phyloP scores from a whole-genome alignment of 352 stramenopile species.

The Phytophthora nicotianae region DNA sequence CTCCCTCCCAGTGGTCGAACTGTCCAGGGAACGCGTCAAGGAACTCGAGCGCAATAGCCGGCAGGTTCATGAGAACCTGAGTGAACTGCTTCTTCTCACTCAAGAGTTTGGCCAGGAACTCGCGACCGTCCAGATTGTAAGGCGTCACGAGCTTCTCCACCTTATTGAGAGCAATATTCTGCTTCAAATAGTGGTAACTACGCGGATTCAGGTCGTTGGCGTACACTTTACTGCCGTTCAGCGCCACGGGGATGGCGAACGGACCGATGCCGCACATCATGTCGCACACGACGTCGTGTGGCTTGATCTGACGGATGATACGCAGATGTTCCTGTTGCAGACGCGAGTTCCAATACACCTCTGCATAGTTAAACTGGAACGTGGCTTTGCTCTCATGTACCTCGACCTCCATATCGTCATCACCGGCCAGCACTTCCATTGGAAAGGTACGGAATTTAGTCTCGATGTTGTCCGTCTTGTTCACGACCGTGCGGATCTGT shows the following conservation, averaged over 20 bases:
- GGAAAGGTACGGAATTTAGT: slow-evolving; percentile 96
- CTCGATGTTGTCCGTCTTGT: slow-evolving; percentile 97
- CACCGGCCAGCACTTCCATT: slow-evolving; percentile 95
- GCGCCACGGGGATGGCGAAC: slow-evolving; percentile 94
- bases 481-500: slow-evolving; percentile 95
- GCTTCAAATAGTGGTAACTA: slow-evolving; percentile 90
- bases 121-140: slow-evolving; percentile 95
- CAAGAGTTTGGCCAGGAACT: slow-evolving; percentile 87
- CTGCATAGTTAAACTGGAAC: slow-evolving; percentile 95
- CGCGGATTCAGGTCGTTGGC: slow-evolving; percentile 95
- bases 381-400: slow-evolving; percentile 93
- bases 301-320: slow-evolving; percentile 83
- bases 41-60: slow-evolving; percentile 94
- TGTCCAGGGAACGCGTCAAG: slow-evolving; percentile 79
- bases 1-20: slow-evolving; percentile 72
- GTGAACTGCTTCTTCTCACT: slow-evolving; percentile 71
- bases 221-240: slow-evolving; percentile 83
- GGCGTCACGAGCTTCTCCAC: slow-evolving; percentile 70
- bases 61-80: slow-evolving; percentile 98
- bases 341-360: slow-evolving; percentile 98
- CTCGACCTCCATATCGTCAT: slow-evolving; percentile 84
- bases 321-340: slow-evolving; percentile 95
- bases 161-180: slow-evolving; percentile 94
- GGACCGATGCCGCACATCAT: slow-evolving; percentile 97
- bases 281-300: slow-evolving; percentile 88